Base-by-base conservation (phyloP, 768 basidiomycete species). In the Chalciporus chontae region DNA sequence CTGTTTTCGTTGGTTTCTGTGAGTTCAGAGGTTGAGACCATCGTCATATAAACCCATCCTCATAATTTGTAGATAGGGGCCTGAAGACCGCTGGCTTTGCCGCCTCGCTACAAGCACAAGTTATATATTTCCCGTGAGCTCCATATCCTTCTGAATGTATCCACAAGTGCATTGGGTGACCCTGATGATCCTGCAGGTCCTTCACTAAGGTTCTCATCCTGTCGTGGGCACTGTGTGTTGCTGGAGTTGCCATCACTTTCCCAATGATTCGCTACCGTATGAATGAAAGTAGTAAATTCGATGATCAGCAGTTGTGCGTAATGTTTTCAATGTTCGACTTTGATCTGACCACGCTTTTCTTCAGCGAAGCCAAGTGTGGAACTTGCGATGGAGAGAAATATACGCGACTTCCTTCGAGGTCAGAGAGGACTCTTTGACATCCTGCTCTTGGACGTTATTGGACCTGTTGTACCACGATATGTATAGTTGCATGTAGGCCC, bases 1-100 rank as follows among this genome's bases (percentile, higher is more conserved):
- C 90, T 0, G 78, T 90, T 64, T 85, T 92, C 62, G 71, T 84
- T 13, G 90, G 90, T 27, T 87, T 93, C 56, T 92, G 88, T 90
- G 57, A 57, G 85, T 3, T 17, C 48, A 78, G 85, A 87, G 60
- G 14, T 5, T 6, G 23, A 2, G 8, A 31, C 10, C 9, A 29
- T 29, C 27, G 21, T 21, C 27, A 29, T 31, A 11, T 13, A 31
- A 9, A 31, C 13, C 10, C 2, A 11, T 13, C 3, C 29, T 31
- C 29, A 31, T 31, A 11, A 11, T 31, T 4, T 11, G 29, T 31
- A 31, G 29, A 36, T 6, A 14, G 8, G 14, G 15, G 34, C 15
- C 15, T 36, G 14, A 15, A 36, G 14, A 8, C 8, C 2, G 34
- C 34, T 36, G 34, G 34, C 7, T 36, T 6, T 6, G n/a, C 34